Base-by-base conservation (phyloP, 805 yeast genomes). In the Kazachstania psychrophila region DNA sequence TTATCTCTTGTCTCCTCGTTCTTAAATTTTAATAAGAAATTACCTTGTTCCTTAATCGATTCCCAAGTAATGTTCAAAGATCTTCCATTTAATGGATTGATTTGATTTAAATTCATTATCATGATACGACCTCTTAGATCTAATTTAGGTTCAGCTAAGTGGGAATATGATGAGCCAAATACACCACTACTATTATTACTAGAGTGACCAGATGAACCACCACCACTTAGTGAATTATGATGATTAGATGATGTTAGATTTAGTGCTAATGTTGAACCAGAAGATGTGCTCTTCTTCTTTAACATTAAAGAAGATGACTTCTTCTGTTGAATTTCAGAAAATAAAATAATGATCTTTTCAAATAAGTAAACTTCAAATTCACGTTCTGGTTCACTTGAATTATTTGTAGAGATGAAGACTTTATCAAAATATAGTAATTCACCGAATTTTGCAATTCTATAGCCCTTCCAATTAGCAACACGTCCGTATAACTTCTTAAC, bases 381-480 rank as follows among this genome's bases (percentile, higher is more conserved):
- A 38, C 81, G 76, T 55, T 89, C 96, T 36, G 71, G 70, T 23
- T 78, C 80, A 25, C 70, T 69, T 2, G 59, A 45, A 24, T 72
- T 72, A 39, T 62, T 66, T 8, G 61, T 58, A 2, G 64, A 57
- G 8, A 60, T 58, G 9, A 76, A 72, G 23, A 83, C 87, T 27
- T 68, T 65, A 39, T 86, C 89, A 49, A 77, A 80, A 52, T 77
- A 77, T 37, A 88, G 62, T 41, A 92, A 69, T 40, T 85, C 94
- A 18, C 99, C 99, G 56, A 86, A 84, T 45, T 77, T 79, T 38
- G 68, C 69, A 30, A 81, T 65, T 41, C 78, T 77, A 55, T 85
- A 86, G 16, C 96, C 96, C 48, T 86, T 77, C 98, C 98, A 92
- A 61, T 88, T 94, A 16, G 70, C 66, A 9, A 89, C 94, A 40